Percentiles rank a stretch among this genome's conserved stretches.
These are phyloP conservation scores for Cicer judaicum DNA, from an alignment of 306 rosid species.

Conservation along the genomic window DNA sequence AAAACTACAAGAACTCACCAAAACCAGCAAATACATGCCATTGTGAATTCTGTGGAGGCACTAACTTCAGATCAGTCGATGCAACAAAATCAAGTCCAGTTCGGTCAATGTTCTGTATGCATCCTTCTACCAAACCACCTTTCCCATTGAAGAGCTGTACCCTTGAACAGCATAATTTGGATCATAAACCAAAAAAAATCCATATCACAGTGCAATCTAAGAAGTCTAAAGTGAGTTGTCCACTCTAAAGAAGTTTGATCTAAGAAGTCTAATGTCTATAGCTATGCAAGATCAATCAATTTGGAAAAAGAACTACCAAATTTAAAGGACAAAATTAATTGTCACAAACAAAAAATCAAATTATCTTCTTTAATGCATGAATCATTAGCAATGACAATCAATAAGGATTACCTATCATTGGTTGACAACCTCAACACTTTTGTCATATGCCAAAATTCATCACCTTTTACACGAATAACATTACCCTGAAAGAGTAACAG, in stretches of 20 bases:
- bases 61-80: conserved; percentile 62
- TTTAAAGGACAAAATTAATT: conserved; percentile 7
- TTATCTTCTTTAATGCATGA: conserved; percentile 20
- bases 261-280: conserved; percentile 2
- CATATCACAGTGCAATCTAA: not conserved
- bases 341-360: not conserved
- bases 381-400: not conserved
- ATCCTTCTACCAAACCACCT: conserved; percentile 83
- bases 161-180: conserved; percentile 61
- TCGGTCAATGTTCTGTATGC: conserved; percentile 63
- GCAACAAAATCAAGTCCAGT: conserved; percentile 77
- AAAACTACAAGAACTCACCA: conserved; percentile 55
- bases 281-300: conserved; percentile 16
- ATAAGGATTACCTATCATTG: conserved; percentile 67
- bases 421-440: conserved; percentile 78
- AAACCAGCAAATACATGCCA: conserved; percentile 86
- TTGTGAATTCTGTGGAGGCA: conserved; percentile 65
- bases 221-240: no score
- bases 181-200: conserved; percentile 38
- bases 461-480: conserved; percentile 72
- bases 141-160: conserved; percentile 93
- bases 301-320: conserved; percentile 13
- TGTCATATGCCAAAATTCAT: conserved; percentile 95
- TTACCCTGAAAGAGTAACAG: conserved; percentile 62
- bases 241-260: no score